phyloP scores from a whole-genome alignment of 139 green algal genomes.

The Chlorella vulgaris region DNA sequence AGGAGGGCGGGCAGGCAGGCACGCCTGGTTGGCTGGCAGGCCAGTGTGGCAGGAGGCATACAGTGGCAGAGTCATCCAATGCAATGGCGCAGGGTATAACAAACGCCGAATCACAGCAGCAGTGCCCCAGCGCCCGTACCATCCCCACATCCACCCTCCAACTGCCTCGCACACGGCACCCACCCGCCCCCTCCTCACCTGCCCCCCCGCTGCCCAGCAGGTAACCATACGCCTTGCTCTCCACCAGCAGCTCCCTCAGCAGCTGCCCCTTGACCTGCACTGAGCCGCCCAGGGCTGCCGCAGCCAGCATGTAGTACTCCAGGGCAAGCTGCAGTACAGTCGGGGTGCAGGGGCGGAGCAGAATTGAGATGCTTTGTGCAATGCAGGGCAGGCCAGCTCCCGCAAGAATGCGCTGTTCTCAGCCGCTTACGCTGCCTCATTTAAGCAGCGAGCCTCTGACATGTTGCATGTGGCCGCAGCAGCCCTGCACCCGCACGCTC shows the following conservation, averaged over 20 bases:
- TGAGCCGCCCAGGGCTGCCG: constrained; percentile 31
- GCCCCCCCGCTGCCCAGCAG: constrained; percentile 61
- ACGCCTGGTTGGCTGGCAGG: not conserved
- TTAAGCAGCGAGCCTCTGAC: not conserved
- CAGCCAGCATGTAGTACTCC: constrained; percentile 83
- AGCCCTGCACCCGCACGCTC: not conserved
- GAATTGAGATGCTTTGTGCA: not conserved
- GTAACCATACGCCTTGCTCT: constrained; percentile 61
- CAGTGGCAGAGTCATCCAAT: too few relatives aligned
- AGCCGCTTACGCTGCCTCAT: too few relatives aligned
- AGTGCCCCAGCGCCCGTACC: not conserved
- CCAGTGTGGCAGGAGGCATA: too few relatives aligned
- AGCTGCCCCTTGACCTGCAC: constrained; percentile 62
- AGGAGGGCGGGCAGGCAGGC: not conserved
- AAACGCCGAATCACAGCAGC: not conserved
- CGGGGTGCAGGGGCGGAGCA: not conserved
- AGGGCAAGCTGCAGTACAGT: constrained; percentile 55
- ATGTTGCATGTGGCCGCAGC: not conserved
- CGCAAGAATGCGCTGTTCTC: too few relatives aligned
- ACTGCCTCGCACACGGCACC: constrained; percentile 37
- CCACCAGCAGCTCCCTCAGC: constrained; percentile 68
- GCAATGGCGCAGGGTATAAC: too few relatives aligned
- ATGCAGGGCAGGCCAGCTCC: not conserved
- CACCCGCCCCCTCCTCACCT: constrained; percentile 38
- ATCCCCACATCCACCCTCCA: not conserved